A percentile compares a stretch with the other conserved stretches of the same genome.
Evolutionary conservation across 164 flowering plant species (phyloP).

Genomic region (Vitis amurensis): DNA sequence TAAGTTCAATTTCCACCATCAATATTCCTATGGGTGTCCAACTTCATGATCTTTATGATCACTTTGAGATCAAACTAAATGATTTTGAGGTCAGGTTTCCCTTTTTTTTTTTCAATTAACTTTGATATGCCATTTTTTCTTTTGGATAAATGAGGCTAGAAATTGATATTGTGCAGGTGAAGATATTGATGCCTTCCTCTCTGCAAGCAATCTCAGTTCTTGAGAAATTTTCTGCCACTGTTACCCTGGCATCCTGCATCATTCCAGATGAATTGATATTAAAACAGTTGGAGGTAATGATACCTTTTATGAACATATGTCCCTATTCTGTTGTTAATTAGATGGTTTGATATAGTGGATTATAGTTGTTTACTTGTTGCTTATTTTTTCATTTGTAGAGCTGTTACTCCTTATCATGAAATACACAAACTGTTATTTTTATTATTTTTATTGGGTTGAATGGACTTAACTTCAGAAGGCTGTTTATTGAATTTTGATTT

Average conservation of each 20-base stretch:
- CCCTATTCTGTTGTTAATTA: neutral
- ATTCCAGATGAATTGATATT: conserved; percentile 58
- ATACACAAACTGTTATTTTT: too few species aligned
- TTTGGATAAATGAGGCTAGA: neutral
- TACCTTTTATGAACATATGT: neutral
- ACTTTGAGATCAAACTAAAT: conserved; percentile 43
- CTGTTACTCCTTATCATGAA: too few species aligned
- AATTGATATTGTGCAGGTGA: conserved; percentile 47
- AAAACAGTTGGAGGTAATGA: conserved; percentile 67
- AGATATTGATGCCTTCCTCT: conserved; percentile 24
- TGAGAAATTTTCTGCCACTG: conserved; percentile 48
- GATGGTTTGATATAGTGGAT: neutral
- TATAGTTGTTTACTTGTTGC: too few species aligned
- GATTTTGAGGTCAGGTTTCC: conserved; percentile 56
- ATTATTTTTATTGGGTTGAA: too few species aligned
- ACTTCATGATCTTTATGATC: conserved; percentile 55
- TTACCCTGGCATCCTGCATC: conserved; percentile 50
- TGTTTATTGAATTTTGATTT: too few species aligned
- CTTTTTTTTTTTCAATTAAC: neutral
- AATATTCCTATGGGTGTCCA: conserved; percentile 22
- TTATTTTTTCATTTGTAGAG: too few species aligned
- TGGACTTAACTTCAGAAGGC: too few species aligned
- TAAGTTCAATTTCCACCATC: conserved; percentile 18
- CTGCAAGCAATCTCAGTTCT: conserved; percentile 33
- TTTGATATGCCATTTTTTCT: neutral